Evolutionary conservation across 2,329 filamentous ascomycete species (phyloP), one percentile per base, ranked within the genome.

Genomic region (Colletotrichum caudatum): DNA sequence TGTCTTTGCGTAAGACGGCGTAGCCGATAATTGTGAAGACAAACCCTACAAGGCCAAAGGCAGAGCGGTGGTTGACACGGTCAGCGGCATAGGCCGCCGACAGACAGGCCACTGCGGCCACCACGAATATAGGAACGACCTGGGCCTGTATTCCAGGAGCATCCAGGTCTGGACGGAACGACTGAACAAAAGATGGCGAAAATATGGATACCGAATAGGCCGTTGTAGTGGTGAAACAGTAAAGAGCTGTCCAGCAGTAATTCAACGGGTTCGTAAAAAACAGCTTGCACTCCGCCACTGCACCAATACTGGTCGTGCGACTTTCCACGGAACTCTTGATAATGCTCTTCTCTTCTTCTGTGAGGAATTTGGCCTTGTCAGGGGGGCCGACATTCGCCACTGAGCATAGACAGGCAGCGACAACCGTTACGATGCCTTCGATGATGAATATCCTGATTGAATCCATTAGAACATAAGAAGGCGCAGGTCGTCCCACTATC

Each of bases 391-490:
- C 59, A 12, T 73, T 71, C 1, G 74, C 64, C 14, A 62, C 41
- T 9, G 53, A 37, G 53, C 73, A 75, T 5, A 66, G 9, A 78
- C 78, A 56, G 79, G 74, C 71, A 33, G 76, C 72, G 16, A 74
- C 68, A 2, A 76, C 68, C 2, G 78, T 80, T 20, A 78, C 68
- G 5, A 73, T 69, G 23, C 66, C 78, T 59, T 82, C 81, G 16
- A 82, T 78, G n/a, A 82, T 81, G 41, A 82, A 82, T 20, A 80
- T 81, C 79, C 76, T 74, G 29, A 0, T 7, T 3, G 2, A 29
- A 29, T 29, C 29, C 44, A 23, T 64, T 8, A 72, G 62, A 46
- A 35, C 29, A 29, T 29, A 35, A 11, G 14, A n/a, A 2, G 1
- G 26, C 41, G 29, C 16, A 2, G 11, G 0, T 1, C n/a, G 11